A percentile compares a stretch with the other conserved stretches of the same genome.
Conservation (phyloP, 2,329 filamentous ascomycete species). For the Pseudopyrenochaeta lycopersici region DNA sequence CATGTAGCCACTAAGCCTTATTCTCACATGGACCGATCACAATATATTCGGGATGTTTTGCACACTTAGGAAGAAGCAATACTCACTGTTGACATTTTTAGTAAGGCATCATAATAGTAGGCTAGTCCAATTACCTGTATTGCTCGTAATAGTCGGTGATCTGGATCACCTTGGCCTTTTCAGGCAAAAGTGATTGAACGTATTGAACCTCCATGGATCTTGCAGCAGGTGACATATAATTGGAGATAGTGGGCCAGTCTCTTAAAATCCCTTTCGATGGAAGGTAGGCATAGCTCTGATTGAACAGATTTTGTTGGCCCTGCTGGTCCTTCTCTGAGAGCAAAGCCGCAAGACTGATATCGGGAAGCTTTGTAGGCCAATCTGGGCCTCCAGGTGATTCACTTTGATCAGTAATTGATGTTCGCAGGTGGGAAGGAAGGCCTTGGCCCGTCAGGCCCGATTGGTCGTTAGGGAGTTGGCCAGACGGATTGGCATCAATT, state of each 20-base stretch:
- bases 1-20: too few relatives aligned
- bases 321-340: conserved; percentile 34
- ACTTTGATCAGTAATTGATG: background rate
- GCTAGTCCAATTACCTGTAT: conserved; percentile 13
- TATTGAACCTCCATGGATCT: conserved; percentile 35
- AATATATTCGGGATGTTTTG: too few relatives aligned
- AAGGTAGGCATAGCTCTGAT: conserved; percentile 25
- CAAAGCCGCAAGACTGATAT: conserved; percentile 36
- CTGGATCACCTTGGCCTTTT: conserved; percentile 26
- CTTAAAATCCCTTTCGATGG: conserved; percentile 14
- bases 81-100: too few relatives aligned
- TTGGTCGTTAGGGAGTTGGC: conserved; percentile 4
- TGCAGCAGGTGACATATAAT: conserved; percentile 33
- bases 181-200: conserved; percentile 51
- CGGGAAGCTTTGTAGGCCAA: conserved; percentile 28
- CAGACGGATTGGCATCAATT: conserved; percentile 11
- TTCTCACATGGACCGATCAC: too few relatives aligned
- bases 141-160: conserved; percentile 52
- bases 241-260: conserved; percentile 8
- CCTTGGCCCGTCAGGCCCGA: background rate
- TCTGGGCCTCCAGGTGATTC: conserved; percentile 11
- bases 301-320: conserved; percentile 15
- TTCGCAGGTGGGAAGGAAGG: conserved; percentile 1
- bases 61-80: too few relatives aligned
- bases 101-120: too few relatives aligned